phyloP scores from a whole-genome alignment of 768 basidiomycete species.

The Psilocybe azurescens region DNA sequence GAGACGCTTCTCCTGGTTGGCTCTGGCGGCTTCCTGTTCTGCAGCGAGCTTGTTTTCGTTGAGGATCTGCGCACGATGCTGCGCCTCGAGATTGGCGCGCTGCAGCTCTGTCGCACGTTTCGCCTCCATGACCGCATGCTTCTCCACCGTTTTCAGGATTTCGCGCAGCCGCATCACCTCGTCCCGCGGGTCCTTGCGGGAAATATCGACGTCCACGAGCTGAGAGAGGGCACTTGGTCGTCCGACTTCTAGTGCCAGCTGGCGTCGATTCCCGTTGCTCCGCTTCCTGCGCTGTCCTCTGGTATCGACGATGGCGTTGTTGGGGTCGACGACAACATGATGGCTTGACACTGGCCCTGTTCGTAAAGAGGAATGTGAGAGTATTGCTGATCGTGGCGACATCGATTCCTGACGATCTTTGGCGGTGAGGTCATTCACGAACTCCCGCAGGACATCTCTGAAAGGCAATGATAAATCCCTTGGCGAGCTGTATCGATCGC shows the following conservation, averaged over 20 bases:
- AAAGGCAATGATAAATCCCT: neutral
- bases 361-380: conserved; percentile 28
- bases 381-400: conserved; percentile 31
- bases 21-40: conserved; percentile 41
- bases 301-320: conserved; percentile 2
- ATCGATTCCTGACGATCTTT: conserved; percentile 26
- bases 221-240: conserved; percentile 17
- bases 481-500: neutral
- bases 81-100: conserved; percentile 35
- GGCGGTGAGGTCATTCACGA: conserved; percentile 24
- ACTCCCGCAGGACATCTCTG: conserved; percentile 16
- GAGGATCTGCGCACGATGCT: conserved; percentile 37
- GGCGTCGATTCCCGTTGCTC: conserved; percentile 18
- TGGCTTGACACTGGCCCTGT: conserved; percentile 11
- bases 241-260: conserved; percentile 15
- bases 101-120: conserved; percentile 40
- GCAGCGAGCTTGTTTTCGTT: conserved; percentile 41
- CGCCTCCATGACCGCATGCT: conserved; percentile 40
- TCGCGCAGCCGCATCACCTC: conserved; percentile 40
- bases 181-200: conserved; percentile 26
- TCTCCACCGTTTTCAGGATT: conserved; percentile 39
- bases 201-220: conserved; percentile 23
- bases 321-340: conserved; percentile 4
- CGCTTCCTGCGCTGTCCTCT: conserved; percentile 18
- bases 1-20: conserved; percentile 40